Evolutionary conservation across 1,284 basidiomycete species (phyloP).

Genomic region (Irpex rosettiformis): DNA sequence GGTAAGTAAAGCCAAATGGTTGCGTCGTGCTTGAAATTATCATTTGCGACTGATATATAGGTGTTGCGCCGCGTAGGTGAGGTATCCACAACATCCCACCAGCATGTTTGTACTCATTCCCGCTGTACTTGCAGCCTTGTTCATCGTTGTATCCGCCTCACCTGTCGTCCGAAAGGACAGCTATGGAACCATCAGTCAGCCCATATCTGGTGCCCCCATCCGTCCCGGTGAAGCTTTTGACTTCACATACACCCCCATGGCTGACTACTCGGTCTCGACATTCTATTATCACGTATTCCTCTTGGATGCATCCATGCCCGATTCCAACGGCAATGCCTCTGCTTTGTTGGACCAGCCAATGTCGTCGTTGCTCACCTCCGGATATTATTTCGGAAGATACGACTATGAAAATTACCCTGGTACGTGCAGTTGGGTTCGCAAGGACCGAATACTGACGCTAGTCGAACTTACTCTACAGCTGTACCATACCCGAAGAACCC

Average conservation of each 20-base stretch:
- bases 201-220: slow-evolving; percentile 31
- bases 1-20: background rate
- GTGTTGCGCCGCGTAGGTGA: background rate
- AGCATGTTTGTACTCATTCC: background rate
- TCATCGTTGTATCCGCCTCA: slow-evolving; percentile 9
- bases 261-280: slow-evolving; percentile 25
- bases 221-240: slow-evolving; percentile 31
- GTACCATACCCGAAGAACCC: slow-evolving; percentile 38
- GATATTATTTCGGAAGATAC: slow-evolving; percentile 40
- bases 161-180: background rate
- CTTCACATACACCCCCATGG: slow-evolving; percentile 37
- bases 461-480: slow-evolving; percentile 13
- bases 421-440: slow-evolving; percentile 12
- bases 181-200: slow-evolving; percentile 25
- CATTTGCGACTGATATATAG: background rate
- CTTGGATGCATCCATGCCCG: slow-evolving; percentile 25
- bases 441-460: slow-evolving; percentile 7
- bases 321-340: slow-evolving; percentile 24
- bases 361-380: slow-evolving; percentile 15
- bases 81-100: no score
- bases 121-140: slow-evolving; percentile 3
- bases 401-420: slow-evolving; percentile 42
- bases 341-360: slow-evolving; percentile 17
- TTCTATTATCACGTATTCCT: slow-evolving; percentile 37
- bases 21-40: background rate